These are phyloP conservation scores for Claviceps arundinis DNA, from an alignment of 2,329 filamentous ascomycete genomes.

Conservation along the genomic window DNA sequence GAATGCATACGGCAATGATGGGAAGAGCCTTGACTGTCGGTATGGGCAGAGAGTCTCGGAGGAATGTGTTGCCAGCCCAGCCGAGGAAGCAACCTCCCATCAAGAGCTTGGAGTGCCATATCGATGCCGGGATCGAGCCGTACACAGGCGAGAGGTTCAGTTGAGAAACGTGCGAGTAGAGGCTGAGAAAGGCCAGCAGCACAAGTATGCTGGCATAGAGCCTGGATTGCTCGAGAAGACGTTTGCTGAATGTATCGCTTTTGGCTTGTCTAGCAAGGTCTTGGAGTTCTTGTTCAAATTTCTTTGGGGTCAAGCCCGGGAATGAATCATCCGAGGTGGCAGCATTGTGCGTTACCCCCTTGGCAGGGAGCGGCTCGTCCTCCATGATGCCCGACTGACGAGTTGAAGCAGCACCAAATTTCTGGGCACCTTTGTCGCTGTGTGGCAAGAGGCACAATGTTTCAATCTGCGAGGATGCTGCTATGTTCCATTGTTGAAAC, in stretches of 20 bases:
- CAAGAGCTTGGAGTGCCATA: constrained; percentile 57
- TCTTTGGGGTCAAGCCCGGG: constrained; percentile 32
- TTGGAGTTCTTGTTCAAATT: constrained; percentile 41
- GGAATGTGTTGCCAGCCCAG: constrained; percentile 51
- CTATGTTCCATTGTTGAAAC: not conserved
- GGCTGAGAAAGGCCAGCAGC: constrained; percentile 29
- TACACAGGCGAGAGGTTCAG: constrained; percentile 76
- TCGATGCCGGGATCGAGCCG: constrained; percentile 63
- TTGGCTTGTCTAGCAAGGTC: constrained; percentile 32
- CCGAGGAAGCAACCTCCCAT: constrained; percentile 56
- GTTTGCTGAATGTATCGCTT: constrained; percentile 18
- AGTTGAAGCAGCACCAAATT: not conserved
- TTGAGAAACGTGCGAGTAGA: constrained; percentile 58
- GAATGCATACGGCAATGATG: constrained; percentile 62
- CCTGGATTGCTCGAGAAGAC: constrained; percentile 22
- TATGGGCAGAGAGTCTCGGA: constrained; percentile 33
- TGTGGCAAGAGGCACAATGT: not conserved
- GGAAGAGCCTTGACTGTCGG: constrained; percentile 46
- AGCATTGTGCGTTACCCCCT: not conserved
- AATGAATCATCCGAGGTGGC: constrained; percentile 5
- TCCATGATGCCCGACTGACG: not conserved
- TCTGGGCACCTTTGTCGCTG: not conserved
- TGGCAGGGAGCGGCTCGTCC: not conserved
- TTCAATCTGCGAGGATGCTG: not conserved
- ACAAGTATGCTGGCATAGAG: constrained; percentile 23